Percentiles rank a stretch among this genome's conserved stretches.
Conservation (phyloP, 1,284 basidiomycete species). For the Tilletia caries region DNA sequence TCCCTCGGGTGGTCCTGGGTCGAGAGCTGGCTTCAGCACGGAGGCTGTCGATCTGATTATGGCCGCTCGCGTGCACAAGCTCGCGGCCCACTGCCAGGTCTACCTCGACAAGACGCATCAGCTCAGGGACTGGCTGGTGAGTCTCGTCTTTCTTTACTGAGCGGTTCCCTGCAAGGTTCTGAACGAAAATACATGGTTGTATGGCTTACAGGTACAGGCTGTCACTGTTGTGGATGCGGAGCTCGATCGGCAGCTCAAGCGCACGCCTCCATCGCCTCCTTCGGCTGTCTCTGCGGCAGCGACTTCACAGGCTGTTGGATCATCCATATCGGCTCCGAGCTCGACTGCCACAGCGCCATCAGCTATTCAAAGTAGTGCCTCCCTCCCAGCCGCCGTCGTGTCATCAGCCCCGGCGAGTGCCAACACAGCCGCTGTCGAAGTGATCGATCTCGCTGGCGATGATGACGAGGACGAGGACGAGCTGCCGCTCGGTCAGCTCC, state of each 20-base stretch:
- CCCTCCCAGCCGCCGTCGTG: too few relatives aligned
- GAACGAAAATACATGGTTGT: neutral
- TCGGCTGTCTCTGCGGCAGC: neutral
- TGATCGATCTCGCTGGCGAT: conserved; percentile 8
- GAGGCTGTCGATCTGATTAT: neutral
- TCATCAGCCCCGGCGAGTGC: too few relatives aligned
- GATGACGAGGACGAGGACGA: conserved; percentile 8
- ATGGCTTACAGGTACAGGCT: neutral
- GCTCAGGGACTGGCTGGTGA: conserved; percentile 2
- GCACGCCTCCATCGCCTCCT: neutral
- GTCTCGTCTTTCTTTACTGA: neutral
- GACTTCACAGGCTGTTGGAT: neutral
- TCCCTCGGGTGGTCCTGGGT: neutral
- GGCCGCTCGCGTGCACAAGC: neutral
- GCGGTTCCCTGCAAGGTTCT: neutral
- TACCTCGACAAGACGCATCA: neutral
- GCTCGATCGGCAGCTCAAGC: neutral
- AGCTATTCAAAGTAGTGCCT: too few relatives aligned
- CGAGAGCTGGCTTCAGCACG: too few relatives aligned
- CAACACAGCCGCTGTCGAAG: too few relatives aligned
- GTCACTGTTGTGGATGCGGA: neutral
- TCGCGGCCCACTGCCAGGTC: neutral
- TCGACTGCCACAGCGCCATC: neutral
- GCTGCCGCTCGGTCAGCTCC: conserved; percentile 6
- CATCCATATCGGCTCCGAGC: neutral